Percentiles rank a stretch among this genome's conserved stretches.
phyloP scores from a whole-genome alignment of 1,139 yeast genomes.

The Kodamaea anthophila region DNA sequence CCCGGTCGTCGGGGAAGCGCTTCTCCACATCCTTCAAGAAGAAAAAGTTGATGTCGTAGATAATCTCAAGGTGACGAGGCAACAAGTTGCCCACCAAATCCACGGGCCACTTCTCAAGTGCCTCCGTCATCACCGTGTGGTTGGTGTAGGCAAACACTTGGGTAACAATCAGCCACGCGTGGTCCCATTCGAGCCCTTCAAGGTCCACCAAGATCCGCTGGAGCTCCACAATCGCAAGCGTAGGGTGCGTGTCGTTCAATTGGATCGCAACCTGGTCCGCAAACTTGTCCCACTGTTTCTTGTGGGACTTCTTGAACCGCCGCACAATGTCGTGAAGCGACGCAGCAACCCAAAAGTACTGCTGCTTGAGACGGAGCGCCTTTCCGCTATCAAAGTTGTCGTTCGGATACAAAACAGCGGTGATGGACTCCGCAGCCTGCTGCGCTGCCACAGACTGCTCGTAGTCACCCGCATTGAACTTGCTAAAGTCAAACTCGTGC shows the following conservation, averaged over 20 bases:
- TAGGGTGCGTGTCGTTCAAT: slow-evolving; percentile 93
- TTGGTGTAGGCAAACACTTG: slow-evolving; percentile 86
- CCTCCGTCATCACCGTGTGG: slow-evolving; percentile 93
- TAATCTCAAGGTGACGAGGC: slow-evolving; percentile 89
- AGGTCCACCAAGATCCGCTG: slow-evolving; percentile 81
- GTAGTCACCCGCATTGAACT: slow-evolving; percentile 90
- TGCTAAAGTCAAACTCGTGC: slow-evolving; percentile 84
- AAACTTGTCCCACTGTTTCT: slow-evolving; percentile 69
- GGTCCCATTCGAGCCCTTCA: slow-evolving; percentile 74
- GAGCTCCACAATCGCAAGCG: slow-evolving; percentile 84
- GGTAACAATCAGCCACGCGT: slow-evolving; percentile 82
- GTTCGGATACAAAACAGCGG: slow-evolving; percentile 88
- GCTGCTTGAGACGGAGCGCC: slow-evolving; percentile 89
- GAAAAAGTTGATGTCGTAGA: slow-evolving; percentile 76
- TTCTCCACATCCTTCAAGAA: slow-evolving; percentile 74
- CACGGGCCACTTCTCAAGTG: slow-evolving; percentile 94
- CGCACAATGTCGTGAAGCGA: slow-evolving; percentile 87
- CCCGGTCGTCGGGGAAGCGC: slow-evolving; percentile 65
- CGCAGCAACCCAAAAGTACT: slow-evolving; percentile 96
- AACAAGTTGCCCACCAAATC: slow-evolving; percentile 68
- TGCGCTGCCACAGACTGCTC: slow-evolving; percentile 77
- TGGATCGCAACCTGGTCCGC: slow-evolving; percentile 88
- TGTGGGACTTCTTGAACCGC: slow-evolving; percentile 75
- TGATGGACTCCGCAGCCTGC: slow-evolving; percentile 85
- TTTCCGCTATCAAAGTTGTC: slow-evolving; percentile 90